These are phyloP conservation scores for Barbatosphaeria neglecta DNA, from an alignment of 495 filamentous ascomycete genomes.

Conservation along the genomic window DNA sequence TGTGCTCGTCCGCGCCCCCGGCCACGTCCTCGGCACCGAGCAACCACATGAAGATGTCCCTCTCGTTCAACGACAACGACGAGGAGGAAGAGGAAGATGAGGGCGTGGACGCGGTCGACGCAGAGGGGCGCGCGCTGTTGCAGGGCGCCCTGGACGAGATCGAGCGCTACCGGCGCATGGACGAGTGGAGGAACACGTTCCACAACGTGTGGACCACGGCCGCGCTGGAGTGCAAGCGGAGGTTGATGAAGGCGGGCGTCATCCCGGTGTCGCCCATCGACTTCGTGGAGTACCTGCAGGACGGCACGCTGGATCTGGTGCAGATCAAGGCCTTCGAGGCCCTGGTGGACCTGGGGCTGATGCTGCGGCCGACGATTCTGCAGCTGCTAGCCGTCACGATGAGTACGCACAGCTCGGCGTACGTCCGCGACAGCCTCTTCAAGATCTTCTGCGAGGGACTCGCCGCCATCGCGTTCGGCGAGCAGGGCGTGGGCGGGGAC, in stretches of 20 bases:
- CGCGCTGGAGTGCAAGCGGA: conserved; percentile 65
- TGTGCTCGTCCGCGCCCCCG: conserved; percentile 42
- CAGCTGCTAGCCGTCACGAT: conserved; percentile 59
- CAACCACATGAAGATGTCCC: conserved; percentile 40
- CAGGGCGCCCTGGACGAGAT: conserved; percentile 70
- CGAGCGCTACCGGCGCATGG: conserved; percentile 79
- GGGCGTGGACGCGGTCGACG: conserved; percentile 7
- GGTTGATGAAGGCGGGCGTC: conserved; percentile 59
- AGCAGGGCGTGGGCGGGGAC: conserved; percentile 23
- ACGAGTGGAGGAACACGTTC: conserved; percentile 85
- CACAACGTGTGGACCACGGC: conserved; percentile 83
- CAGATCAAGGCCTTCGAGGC: conserved; percentile 74
- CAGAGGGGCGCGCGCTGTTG: conserved; percentile 35
- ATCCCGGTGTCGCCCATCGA: conserved; percentile 49
- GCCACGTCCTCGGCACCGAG: conserved; percentile 26
- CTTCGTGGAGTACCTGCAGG: conserved; percentile 70
- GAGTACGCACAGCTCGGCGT: conserved; percentile 69
- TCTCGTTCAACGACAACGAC: conserved; percentile 23
- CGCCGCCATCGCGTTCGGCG: conserved; percentile 70
- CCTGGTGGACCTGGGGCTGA: conserved; percentile 65
- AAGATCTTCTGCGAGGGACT: conserved; percentile 57
- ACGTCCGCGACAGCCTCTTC: conserved; percentile 59
- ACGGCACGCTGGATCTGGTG: conserved; percentile 66
- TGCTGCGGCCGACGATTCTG: conserved; percentile 49
- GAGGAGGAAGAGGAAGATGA: conserved; percentile 26